Base-by-base conservation (phyloP, 2,329 filamentous ascomycete species). In the Akanthomyces lecanii region DNA sequence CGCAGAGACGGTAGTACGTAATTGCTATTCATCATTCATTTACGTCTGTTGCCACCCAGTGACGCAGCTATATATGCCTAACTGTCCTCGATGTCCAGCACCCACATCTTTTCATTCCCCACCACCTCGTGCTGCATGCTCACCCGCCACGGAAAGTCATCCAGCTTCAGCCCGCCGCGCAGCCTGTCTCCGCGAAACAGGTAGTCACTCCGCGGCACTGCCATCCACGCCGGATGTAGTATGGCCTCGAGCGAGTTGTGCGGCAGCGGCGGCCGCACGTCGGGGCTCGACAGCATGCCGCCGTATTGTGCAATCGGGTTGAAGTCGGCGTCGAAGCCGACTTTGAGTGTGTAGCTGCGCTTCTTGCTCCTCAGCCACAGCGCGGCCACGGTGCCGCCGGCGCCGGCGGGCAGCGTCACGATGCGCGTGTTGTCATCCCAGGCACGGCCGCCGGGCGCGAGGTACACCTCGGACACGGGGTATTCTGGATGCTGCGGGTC, bases 251-350 rank as follows among this genome's bases (percentile, higher is more conserved):
- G 6, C 33, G 53, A 30, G 25, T 16, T 10, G 44, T 28, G 61
- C 30, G 18, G n/a, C 2, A 52, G 38, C 10, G 53, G 30, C 10
- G 38, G 52, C 25, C 28, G 56, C 16, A 38, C 45, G 16, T 30
- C 56, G 2, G 52, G 63, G 47, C 63, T 62, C 36, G 21, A 58
- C 8, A 64, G 38, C 25, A 36, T 44, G 21, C 63, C 60, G 40
- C 60, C 60, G 45, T 55, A 63, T 33, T 65, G 63, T 16, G 45
- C 40, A 2, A 63, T 30, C 11, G 60, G 63, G 25, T 62, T 63
- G 59, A 65, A 65, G 42, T 62, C 28, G 28, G 3, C 18, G 45
- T 65, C 60, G 36, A 65, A 65, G 14, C 63, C 63, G 12, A 65
- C 51, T 33, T 62, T 65, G n/a, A 63, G 47, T 21, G 47, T 11